Conservation (phyloP, 2,329 filamentous ascomycete genomes). For the Rutstroemia sp. region DNA sequence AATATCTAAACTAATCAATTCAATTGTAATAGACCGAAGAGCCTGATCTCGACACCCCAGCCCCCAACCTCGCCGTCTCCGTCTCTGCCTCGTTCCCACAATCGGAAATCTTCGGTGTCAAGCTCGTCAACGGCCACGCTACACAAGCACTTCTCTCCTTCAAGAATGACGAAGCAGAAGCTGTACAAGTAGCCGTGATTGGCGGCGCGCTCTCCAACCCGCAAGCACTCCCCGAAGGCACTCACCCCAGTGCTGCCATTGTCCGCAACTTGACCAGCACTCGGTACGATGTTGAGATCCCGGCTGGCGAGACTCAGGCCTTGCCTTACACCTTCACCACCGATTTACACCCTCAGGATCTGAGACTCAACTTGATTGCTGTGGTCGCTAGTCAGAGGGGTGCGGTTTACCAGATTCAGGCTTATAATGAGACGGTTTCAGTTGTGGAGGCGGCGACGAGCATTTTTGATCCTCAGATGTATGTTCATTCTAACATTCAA, state of each 20-base stretch:
- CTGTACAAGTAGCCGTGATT: conserved; percentile 69
- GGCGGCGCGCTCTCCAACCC: conserved; percentile 63
- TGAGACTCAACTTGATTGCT: conserved; percentile 69
- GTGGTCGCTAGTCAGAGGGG: conserved; percentile 62
- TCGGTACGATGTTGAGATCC: conserved; percentile 66
- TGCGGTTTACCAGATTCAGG: conserved; percentile 66
- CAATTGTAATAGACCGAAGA: conserved; percentile 14
- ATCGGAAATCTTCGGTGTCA: conserved; percentile 76
- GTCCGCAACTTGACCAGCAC: conserved; percentile 79
- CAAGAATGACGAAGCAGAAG: conserved; percentile 71
- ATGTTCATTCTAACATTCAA: too few species aligned
- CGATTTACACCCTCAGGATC: conserved; percentile 88
- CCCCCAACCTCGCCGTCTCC: conserved; percentile 53
- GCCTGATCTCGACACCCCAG: conserved; percentile 21
- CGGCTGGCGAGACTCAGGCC: conserved; percentile 66
- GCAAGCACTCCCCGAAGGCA: conserved; percentile 43
- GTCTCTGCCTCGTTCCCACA: conserved; percentile 57
- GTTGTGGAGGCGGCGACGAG: conserved; percentile 87
- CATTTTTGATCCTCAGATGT: conserved; percentile 96
- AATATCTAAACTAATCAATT: too few species aligned
- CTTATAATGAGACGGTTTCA: conserved; percentile 74
- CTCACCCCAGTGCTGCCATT: conserved; percentile 45
- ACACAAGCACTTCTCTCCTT: conserved; percentile 78
- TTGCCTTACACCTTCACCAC: conserved; percentile 79
- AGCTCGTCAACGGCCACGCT: conserved; percentile 86